Percentiles rank a stretch among this genome's conserved stretches.
Evolutionary conservation across 768 basidiomycete genomes (phyloP).

Genomic region (Kwoniella sp.): DNA sequence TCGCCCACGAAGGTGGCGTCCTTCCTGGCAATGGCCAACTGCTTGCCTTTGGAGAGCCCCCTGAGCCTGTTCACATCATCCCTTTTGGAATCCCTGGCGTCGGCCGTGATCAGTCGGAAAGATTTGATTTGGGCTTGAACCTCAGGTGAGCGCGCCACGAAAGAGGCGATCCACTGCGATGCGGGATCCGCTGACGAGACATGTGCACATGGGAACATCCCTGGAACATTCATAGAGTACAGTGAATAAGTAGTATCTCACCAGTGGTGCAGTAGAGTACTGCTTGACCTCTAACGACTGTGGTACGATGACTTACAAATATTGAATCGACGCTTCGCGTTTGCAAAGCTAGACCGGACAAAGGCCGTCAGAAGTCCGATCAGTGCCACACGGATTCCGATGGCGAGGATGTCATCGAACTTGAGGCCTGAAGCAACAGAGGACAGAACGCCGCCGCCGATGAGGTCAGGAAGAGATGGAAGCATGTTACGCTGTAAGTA

Average conservation of each 20-base stretch:
- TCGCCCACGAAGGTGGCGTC: constrained; percentile 12
- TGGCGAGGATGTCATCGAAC: constrained; percentile 4
- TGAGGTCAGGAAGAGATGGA: neutral
- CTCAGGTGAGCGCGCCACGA: constrained; percentile 31
- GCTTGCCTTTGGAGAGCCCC: neutral
- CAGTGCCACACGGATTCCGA: constrained; percentile 8
- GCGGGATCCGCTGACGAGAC: constrained; percentile 28
- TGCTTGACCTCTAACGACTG: no score
- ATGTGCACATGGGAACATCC: constrained; percentile 38
- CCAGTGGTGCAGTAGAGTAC: no score
- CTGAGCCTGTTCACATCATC: constrained; percentile 6
- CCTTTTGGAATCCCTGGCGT: constrained; percentile 21
- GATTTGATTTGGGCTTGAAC: constrained; percentile 32
- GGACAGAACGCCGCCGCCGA: neutral
- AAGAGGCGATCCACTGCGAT: constrained; percentile 39
- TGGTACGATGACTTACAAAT: neutral
- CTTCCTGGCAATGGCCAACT: constrained; percentile 6
- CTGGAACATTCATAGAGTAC: constrained; percentile 1
- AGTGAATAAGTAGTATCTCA: no score
- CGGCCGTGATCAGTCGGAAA: constrained; percentile 32
- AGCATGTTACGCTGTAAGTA: neutral
- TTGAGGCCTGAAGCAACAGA: neutral
- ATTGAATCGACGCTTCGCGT: neutral
- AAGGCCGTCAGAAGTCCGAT: constrained; percentile 7
- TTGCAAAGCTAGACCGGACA: neutral